Percentiles rank a stretch among this genome's conserved stretches.
phyloP scores from a whole-genome alignment of 169 alveolate genomes.

The Eimeria praecox region DNA sequence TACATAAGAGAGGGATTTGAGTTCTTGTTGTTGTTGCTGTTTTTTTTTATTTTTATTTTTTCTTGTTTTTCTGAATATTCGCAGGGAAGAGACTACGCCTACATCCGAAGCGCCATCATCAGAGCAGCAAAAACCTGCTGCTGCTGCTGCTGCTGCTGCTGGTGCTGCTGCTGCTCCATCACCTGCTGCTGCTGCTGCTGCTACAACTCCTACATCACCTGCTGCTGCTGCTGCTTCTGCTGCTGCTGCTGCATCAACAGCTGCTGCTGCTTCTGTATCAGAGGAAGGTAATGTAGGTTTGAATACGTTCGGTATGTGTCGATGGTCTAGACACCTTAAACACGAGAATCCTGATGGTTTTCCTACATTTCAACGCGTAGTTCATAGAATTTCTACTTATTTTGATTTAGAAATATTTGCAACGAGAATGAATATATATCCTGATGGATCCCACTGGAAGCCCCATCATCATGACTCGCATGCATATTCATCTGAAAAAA shows the following conservation, averaged over 20 bases:
- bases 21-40: too few species aligned
- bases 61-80: too few species aligned
- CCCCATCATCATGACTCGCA: conserved; percentile 87
- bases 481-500: conserved; percentile 77
- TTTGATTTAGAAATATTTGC: conserved; percentile 79
- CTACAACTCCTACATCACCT: background rate
- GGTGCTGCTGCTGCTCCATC: conserved; percentile 39
- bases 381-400: conserved; percentile 67
- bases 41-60: too few species aligned
- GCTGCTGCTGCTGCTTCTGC: background rate
- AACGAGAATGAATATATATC: conserved; percentile 84
- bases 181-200: conserved; percentile 34
- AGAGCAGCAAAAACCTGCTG: background rate
- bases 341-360: conserved; percentile 82
- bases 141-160: conserved; percentile 38
- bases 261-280: background rate
- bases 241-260: background rate
- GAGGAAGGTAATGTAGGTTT: background rate
- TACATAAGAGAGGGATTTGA: too few species aligned
- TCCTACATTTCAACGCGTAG: conserved; percentile 72
- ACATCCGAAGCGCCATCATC: too few species aligned
- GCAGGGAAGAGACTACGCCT: background rate
- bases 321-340: conserved; percentile 80
- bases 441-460: conserved; percentile 85
- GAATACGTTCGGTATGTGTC: conserved; percentile 15